These are phyloP conservation scores for Alloascoidea africana DNA, from an alignment of 805 yeast genomes.

Conservation along the genomic window DNA sequence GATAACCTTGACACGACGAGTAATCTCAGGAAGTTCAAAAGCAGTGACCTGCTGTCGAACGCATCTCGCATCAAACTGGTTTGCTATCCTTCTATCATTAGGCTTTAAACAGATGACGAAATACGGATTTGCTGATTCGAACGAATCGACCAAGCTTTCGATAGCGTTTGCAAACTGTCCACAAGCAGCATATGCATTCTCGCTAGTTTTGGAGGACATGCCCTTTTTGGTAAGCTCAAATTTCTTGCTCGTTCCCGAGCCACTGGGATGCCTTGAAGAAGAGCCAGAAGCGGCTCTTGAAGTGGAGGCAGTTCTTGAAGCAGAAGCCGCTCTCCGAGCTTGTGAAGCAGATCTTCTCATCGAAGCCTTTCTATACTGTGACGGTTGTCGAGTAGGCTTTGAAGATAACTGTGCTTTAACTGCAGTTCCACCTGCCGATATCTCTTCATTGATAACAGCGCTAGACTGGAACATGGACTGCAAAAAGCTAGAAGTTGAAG, in stretches of 20 bases:
- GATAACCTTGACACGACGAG: conserved; percentile 20
- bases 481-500: conserved; percentile 21
- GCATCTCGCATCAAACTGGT: conserved; percentile 25
- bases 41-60: conserved; percentile 26
- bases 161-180: conserved; percentile 19
- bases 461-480: conserved; percentile 17
- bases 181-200: conserved; percentile 11
- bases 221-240: not conserved
- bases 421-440: conserved; percentile 9
- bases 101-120: conserved; percentile 25
- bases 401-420: conserved; percentile 23
- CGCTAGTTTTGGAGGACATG: not conserved
- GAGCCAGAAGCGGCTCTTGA: not conserved
- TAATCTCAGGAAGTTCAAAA: conserved; percentile 23
- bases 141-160: conserved; percentile 19
- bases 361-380: conserved; percentile 13
- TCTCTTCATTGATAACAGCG: conserved; percentile 20
- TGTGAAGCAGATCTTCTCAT: not conserved
- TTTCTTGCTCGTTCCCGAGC: no score
- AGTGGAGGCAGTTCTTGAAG: conserved; percentile 4
- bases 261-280: no score
- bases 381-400: conserved; percentile 24
- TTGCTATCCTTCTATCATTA: conserved; percentile 20
- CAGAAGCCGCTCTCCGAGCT: conserved; percentile 8
- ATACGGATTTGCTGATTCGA: conserved; percentile 23